Evolutionary conservation across 2,329 filamentous ascomycete species (phyloP).

Genomic region (Colletotrichum ledebouriae): DNA sequence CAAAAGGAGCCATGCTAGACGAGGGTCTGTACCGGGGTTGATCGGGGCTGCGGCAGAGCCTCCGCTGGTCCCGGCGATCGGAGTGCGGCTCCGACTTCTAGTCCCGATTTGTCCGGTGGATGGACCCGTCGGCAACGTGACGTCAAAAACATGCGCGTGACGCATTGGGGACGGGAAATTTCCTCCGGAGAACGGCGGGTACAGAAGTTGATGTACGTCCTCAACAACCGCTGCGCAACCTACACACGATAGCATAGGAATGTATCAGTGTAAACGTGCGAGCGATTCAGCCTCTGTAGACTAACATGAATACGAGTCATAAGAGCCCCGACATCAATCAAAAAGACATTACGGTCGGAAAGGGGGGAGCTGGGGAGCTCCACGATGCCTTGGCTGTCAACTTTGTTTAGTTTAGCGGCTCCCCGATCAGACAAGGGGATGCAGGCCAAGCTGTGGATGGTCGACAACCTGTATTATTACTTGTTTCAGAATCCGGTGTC

Average conservation of each 20-base stretch:
- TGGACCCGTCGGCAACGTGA: neutral
- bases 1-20: neutral
- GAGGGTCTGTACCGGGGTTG: neutral
- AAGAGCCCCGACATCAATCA: constrained; percentile 14
- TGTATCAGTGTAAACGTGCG: neutral
- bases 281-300: too few species aligned
- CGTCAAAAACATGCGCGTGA: constrained; percentile 2
- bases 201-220: neutral
- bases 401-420: constrained; percentile 15
- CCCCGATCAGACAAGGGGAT: neutral
- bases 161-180: constrained; percentile 20
- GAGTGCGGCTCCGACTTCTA: neutral
- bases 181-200: constrained; percentile 5
- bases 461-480: constrained; percentile 26
- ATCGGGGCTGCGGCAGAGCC: constrained; percentile 17
- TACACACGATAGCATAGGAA: neutral
- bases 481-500: constrained; percentile 36
- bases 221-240: neutral
- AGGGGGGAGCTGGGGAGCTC: constrained; percentile 16
- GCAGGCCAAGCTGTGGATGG: constrained; percentile 15
- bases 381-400: constrained; percentile 24
- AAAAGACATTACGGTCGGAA: constrained; percentile 34
- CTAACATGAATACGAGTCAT: constrained; percentile 34
- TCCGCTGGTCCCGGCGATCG: constrained; percentile 3
- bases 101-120: constrained; percentile 4